Evolutionary conservation across 1,284 basidiomycete genomes (phyloP), one percentile per base, ranked within the genome.

Genomic region (Chalciporus piperatoides): DNA sequence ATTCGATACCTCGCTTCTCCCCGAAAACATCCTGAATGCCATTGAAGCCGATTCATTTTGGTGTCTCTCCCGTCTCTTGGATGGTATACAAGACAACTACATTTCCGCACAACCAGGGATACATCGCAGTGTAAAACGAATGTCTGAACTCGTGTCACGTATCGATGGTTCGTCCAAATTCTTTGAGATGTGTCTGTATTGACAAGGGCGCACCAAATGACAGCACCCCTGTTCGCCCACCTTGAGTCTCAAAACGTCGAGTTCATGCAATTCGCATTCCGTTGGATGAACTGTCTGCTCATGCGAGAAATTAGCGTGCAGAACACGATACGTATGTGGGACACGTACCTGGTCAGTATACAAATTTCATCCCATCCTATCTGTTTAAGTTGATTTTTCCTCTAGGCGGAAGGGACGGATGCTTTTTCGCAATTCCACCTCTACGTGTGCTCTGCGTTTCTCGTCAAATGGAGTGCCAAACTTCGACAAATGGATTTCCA

Each of bases 321-420:
- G 61, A 96, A 96, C 67, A 97, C 95, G 11, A 90, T 97, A 47
- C 80, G 94, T 49, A 97, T 97, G 94, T 98, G 94, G 94, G 94
- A 98, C 67, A 97, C 95, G 7, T 98, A 98, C 69, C 71, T 97
- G 61, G 94, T 97, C 53, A 52, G 90, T 45, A 14, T 23, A n/a
- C 0, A 2, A 10, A 2, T 12, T 70, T 21, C 27, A 21, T 56
- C 24, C 39, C 19, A 19, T 38, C 32, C 38, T 44, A 36, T 30
- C 24, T 42, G 7, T 2, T 27, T 3, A 11, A 53, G 7, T 32
- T 37, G 23, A 30, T 41, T 19, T 21, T 55, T 39, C 52, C 37
- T 44, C 6, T 58, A 97, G 94, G 87, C 93, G 17, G 94, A 97
- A 71, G 94, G 94, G 4, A 77, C 92, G 1, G 92, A 97, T 58